Evolutionary conservation across 1,284 basidiomycete genomes (phyloP).

Genomic region (Stereum hirsutum): DNA sequence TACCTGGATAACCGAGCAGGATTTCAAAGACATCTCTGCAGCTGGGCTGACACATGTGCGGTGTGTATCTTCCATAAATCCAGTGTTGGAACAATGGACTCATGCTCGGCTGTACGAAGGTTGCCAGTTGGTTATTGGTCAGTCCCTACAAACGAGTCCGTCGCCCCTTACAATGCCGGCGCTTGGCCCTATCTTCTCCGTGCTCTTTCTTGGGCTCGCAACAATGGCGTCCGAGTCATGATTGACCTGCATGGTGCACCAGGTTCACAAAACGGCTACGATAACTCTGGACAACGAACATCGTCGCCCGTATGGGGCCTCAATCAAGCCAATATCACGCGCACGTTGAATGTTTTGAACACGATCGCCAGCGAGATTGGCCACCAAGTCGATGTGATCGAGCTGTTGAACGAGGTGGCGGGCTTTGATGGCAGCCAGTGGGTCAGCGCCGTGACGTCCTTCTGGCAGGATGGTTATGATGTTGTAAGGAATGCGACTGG

Average conservation of each 20-base stretch:
- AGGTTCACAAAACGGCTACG: conserved; percentile 69
- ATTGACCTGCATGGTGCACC: conserved; percentile 68
- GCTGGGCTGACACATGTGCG: conserved; percentile 75
- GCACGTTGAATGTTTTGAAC: conserved; percentile 57
- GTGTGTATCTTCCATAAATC: conserved; percentile 22
- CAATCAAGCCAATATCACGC: conserved; percentile 43
- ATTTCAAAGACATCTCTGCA: conserved; percentile 54
- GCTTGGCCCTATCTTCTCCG: conserved; percentile 62
- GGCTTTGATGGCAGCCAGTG: conserved; percentile 37
- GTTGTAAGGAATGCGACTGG: conserved; percentile 40
- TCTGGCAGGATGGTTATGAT: conserved; percentile 48
- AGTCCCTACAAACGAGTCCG: conserved; percentile 47
- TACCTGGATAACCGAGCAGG: conserved; percentile 67
- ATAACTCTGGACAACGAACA: conserved; percentile 77
- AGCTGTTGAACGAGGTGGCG: conserved; percentile 59
- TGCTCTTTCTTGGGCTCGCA: conserved; percentile 57
- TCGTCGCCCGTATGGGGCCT: conserved; percentile 54
- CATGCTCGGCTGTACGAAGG: conserved; percentile 22
- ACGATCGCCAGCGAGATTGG: conserved; percentile 48
- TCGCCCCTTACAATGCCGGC: conserved; percentile 50
- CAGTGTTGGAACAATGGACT: too few species aligned
- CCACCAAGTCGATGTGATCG: conserved; percentile 47
- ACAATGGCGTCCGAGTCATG: conserved; percentile 49
- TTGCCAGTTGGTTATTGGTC: conserved; percentile 74
- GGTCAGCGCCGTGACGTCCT: conserved; percentile 33